Conservation (phyloP, 2,329 filamentous ascomycete species). For the Talaromyces rugulosus region DNA sequence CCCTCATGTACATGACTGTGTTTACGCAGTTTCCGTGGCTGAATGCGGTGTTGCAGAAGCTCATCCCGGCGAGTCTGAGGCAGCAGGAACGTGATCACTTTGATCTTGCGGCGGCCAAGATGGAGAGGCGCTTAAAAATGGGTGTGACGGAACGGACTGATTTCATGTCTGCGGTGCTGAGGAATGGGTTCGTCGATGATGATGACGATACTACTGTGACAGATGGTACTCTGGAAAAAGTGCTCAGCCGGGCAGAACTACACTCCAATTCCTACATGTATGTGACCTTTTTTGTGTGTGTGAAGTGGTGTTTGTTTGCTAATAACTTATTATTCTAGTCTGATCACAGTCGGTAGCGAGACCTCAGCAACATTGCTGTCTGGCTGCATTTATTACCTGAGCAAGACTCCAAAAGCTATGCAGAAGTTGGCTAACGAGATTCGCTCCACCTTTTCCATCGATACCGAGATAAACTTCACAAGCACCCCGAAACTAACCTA, state of each 20-base stretch:
- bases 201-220: neutral
- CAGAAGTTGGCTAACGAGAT: conserved; percentile 37
- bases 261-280: neutral
- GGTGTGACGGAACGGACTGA: neutral
- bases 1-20: neutral
- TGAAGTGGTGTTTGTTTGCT: neutral
- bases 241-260: neutral
- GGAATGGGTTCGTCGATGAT: neutral
- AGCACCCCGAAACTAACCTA: conserved; percentile 32
- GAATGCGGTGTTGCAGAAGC: neutral
- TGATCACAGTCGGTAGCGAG: conserved; percentile 40
- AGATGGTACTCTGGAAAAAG: neutral
- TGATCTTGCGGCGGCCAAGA: neutral
- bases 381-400: conserved; percentile 40
- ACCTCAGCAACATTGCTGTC: conserved; percentile 45
- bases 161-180: neutral
- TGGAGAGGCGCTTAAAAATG: neutral
- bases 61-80: neutral
- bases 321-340: neutral
- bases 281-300: neutral
- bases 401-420: conserved; percentile 28
- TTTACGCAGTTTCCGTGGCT: neutral
- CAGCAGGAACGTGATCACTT: neutral
- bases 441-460: conserved; percentile 30
- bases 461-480: conserved; percentile 37